A percentile compares a stretch with the other conserved stretches of the same genome.
phyloP scores from a whole-genome alignment of 257 asterid species.

The Vinca minor region DNA sequence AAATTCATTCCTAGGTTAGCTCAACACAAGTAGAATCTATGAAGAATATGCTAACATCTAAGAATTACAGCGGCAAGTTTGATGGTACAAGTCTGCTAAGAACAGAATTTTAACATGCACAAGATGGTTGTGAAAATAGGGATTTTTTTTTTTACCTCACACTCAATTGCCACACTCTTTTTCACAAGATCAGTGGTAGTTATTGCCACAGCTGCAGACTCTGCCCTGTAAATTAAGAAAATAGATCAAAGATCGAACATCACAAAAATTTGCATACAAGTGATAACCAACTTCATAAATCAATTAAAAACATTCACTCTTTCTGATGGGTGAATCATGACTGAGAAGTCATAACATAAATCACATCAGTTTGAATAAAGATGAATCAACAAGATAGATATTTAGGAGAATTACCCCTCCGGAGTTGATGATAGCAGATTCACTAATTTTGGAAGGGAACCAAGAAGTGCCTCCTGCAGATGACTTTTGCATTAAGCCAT shows the following conservation, averaged over 20 bases:
- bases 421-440: conserved; percentile 49
- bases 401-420: conserved; percentile 52
- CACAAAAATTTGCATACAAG: background rate
- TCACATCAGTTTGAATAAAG: conserved; percentile 9
- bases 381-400: conserved; percentile 5
- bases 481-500: conserved; percentile 11
- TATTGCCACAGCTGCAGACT: conserved; percentile 92
- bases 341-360: background rate
- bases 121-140: background rate
- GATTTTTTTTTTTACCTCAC: conserved; percentile 43
- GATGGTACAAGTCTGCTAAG: background rate
- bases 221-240: conserved; percentile 46
- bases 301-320: background rate
- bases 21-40: no score
- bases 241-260: conserved; percentile 2
- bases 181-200: conserved; percentile 97
- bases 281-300: background rate
- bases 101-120: background rate
- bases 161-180: conserved; percentile 83
- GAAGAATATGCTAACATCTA: background rate
- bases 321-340: background rate
- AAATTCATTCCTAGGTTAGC: background rate
- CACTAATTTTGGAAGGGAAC: conserved; percentile 76
- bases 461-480: conserved; percentile 85
- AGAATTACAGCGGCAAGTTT: background rate